A percentile compares a stretch with the other conserved stretches of the same genome.
phyloP scores from a whole-genome alignment of 2,329 filamentous ascomycete species.

The Canariomyces notabilis region DNA sequence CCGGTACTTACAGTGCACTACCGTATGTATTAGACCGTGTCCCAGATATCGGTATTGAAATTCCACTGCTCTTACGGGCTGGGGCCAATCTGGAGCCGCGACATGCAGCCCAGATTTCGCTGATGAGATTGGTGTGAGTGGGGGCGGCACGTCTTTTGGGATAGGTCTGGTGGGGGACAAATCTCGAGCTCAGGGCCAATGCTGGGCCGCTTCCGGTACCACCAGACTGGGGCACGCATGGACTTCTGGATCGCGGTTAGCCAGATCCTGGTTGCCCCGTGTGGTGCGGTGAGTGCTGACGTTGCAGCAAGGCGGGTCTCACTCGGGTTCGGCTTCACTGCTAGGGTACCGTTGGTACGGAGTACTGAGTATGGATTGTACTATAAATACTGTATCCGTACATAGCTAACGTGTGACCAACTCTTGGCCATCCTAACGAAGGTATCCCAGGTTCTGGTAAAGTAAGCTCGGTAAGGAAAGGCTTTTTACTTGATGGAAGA shows the following conservation, averaged over 20 bases:
- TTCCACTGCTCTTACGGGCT: neutral
- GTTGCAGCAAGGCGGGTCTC: slow-evolving; percentile 10
- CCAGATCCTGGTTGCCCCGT: slow-evolving; percentile 16
- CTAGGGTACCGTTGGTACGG: no score
- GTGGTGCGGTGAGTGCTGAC: slow-evolving; percentile 19
- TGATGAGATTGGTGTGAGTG: slow-evolving; percentile 18
- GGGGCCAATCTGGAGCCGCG: slow-evolving; percentile 11
- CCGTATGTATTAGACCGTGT: neutral
- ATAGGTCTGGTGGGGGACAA: slow-evolving; percentile 14
- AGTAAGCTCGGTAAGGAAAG: no score
- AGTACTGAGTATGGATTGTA: no score
- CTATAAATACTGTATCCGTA: no score
- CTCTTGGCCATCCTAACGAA: no score
- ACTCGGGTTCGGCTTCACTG: no score
- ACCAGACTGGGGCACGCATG: slow-evolving; percentile 17
- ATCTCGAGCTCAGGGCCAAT: slow-evolving; percentile 12
- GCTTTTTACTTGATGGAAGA: no score
- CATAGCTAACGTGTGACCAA: no score
- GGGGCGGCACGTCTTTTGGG: slow-evolving; percentile 7
- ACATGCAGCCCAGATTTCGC: slow-evolving; percentile 19
- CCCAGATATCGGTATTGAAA: neutral
- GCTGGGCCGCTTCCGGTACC: slow-evolving; percentile 15
- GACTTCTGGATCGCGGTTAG: slow-evolving; percentile 15
- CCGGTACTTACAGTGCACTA: neutral
- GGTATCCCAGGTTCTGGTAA: no score